Evolutionary conservation across 2,329 filamentous ascomycete species (phyloP), one percentile per base, ranked within the genome.

Genomic region (Alternaria triticina): DNA sequence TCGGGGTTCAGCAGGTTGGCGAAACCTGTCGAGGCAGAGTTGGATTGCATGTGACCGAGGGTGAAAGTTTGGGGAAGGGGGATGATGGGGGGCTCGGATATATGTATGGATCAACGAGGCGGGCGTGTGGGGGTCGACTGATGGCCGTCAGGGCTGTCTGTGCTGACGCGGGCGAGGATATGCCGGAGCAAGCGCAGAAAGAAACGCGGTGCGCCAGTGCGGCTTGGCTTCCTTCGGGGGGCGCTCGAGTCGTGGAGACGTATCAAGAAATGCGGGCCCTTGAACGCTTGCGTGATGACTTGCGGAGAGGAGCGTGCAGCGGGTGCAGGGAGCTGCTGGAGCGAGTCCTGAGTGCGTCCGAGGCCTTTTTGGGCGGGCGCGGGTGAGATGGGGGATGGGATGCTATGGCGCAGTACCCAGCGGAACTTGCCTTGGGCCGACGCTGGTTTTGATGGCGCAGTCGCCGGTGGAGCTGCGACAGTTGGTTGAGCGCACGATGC

Each of bases 11-110:
- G 76, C 65, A 80, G 76, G 77, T 78, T 80, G 65, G 58, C 68
- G 66, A 79, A 78, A 78, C 75, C 77, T 70, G 71, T 67, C 56
- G 76, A 71, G 58, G 72, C 68, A 61, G 70, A 74, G 69, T 74
- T 70, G 67, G 71, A 68, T 79, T 79, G 77, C 79, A 80, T 80
- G 77, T 79, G 77, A 79, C 77, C 73, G 74, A 75, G 72, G 73
- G 72, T 73, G 65, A 73, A 75, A 76, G 74, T 70, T 73, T 72
- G 74, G 76, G 76, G 74, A 76, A 75, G 76, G 73, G 71, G 74
- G 74, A 77, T 73, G 74, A 69, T 70, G 73, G 71, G 63, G 71
- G 70, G 71, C 74, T 74, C 73, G 74, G 76, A 74, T 76, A 74
- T 76, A 79, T 74, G 74, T 74, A 71, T 69, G 67, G 71, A 70